These are phyloP conservation scores for Chenopodium album DNA, from an alignment of 148 eudicot species.

Conservation along the genomic window DNA sequence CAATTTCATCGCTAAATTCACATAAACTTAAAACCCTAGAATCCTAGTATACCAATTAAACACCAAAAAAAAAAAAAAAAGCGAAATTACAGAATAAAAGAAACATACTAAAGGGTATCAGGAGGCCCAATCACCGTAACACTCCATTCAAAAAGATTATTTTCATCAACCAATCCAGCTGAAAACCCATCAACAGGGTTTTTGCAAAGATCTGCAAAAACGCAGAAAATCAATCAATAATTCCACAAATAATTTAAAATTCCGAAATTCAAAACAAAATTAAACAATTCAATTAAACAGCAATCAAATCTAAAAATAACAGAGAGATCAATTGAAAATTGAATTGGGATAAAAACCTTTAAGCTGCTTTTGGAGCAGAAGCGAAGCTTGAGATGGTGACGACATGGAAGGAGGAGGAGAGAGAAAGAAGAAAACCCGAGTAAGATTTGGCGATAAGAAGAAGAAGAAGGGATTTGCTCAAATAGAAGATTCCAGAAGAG, in stretches of 20 bases:
- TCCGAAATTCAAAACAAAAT: background rate
- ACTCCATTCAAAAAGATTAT: conserved; percentile 60
- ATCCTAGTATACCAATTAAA: background rate
- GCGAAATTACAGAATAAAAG: background rate
- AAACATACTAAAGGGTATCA: conserved; percentile 52
- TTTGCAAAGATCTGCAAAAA: conserved; percentile 51
- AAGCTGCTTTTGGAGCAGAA: conserved; percentile 73
- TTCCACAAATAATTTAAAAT: background rate
- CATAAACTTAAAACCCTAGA: conserved; percentile 13
- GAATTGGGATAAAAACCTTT: conserved; percentile 44
- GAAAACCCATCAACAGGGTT: conserved; percentile 71
- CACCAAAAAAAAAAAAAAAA: background rate
- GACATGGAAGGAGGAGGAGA: conserved; percentile 36
- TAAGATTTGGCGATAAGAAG: conserved; percentile 10
- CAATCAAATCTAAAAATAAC: background rate
- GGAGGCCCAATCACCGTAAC: conserved; percentile 66
- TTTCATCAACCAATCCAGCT: conserved; percentile 58
- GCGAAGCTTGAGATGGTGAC: conserved; percentile 67
- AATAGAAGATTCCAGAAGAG: conserved; percentile 30
- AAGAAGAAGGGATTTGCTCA: background rate
- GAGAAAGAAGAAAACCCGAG: conserved; percentile 15
- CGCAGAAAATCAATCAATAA: background rate
- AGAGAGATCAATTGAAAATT: conserved; percentile 4
- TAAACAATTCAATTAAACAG: conserved; percentile 14
- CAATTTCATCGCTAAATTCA: background rate